Evolutionary conservation across 176 grass and related monocot species (phyloP).

Genomic region (Carex scoparia): DNA sequence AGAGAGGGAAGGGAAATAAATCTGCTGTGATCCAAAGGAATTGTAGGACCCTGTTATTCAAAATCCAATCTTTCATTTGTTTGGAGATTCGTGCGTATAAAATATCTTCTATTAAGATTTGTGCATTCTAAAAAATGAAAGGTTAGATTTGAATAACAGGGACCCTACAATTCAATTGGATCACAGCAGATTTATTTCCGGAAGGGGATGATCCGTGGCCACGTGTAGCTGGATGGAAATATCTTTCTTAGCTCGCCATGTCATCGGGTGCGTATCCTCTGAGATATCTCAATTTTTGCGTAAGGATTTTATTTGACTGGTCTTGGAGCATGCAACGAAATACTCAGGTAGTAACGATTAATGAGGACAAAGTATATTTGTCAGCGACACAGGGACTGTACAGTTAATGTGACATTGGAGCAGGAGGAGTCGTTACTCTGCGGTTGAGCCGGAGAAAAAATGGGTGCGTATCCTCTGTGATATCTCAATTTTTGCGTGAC

Average conservation of each 20-base stretch:
- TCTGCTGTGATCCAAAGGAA: no score
- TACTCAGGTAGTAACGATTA: neutral
- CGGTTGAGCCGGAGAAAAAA: neutral
- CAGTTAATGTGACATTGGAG: neutral
- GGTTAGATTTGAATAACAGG: no score
- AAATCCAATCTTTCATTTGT: no score
- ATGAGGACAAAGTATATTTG: neutral
- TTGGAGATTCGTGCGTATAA: no score
- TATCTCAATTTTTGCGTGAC: no score
- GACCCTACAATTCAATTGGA: no score
- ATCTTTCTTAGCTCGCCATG: neutral
- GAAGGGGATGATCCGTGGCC: conserved; percentile 2
- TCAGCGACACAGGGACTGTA: neutral
- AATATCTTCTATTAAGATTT: no score
- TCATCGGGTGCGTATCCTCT: neutral
- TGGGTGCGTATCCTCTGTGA: no score
- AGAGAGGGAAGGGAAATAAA: neutral
- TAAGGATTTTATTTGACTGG: neutral
- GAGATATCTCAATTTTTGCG: neutral
- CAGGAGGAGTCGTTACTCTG: neutral
- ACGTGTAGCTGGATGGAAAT: neutral
- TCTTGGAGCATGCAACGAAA: neutral
- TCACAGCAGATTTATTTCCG: neutral
- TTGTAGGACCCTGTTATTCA: no score
- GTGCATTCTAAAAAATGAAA: no score